A percentile compares a stretch with the other conserved stretches of the same genome.
Evolutionary conservation across 2,329 filamentous ascomycete species (phyloP).

Genomic region (Xylaria digitata): DNA sequence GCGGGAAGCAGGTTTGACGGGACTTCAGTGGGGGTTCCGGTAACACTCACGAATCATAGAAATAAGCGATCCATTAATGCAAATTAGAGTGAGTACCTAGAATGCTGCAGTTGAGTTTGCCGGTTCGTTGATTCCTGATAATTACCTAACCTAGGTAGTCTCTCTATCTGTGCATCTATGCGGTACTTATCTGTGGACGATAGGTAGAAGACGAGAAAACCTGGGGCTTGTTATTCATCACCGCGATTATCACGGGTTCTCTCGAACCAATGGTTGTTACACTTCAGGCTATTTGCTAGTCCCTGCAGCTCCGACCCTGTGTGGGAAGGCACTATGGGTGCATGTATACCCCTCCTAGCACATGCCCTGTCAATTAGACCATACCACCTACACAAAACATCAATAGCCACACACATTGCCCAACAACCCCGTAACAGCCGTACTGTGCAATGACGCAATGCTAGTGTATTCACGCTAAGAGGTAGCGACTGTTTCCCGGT

Average conservation of each 20-base stretch:
- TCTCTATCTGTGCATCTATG: too few species aligned
- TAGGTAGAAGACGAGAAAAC: too few species aligned
- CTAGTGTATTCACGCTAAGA: not conserved
- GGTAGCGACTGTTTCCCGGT: not conserved
- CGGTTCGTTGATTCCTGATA: not conserved
- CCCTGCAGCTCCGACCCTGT: slow-evolving; percentile 1
- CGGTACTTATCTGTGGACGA: too few species aligned
- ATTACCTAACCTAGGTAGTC: not conserved
- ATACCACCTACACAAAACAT: too few species aligned
- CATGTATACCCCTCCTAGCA: too few species aligned
- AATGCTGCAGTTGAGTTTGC: too few species aligned
- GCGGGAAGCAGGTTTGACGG: slow-evolving; percentile 3
- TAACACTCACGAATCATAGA: not conserved
- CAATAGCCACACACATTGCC: too few species aligned
- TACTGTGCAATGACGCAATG: slow-evolving; percentile 7
- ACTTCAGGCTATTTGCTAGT: not conserved
- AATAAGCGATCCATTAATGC: too few species aligned
- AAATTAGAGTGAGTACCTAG: too few species aligned
- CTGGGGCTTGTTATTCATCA: too few species aligned
- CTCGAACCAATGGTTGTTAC: slow-evolving; percentile 5
- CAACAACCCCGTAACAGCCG: not conserved
- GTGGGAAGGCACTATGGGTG: too few species aligned
- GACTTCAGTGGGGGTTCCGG: not conserved
- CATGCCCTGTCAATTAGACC: too few species aligned
- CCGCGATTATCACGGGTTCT: not conserved